Evolutionary conservation across 805 yeast genomes (phyloP), one percentile per base, ranked within the genome.

Genomic region (Starmera caribaea): DNA sequence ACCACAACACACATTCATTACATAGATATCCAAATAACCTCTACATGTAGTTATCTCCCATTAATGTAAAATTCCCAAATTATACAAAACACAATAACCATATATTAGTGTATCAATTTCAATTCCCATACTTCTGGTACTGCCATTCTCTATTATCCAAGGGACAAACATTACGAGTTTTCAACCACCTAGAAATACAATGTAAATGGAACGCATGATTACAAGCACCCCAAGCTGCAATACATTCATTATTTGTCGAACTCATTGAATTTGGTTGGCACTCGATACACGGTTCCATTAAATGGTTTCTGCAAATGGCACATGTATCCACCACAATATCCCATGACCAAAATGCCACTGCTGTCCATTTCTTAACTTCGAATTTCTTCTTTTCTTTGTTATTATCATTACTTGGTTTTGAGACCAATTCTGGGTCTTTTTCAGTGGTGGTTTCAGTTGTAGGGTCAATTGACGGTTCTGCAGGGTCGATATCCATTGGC

Each of bases 281-380:
- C 59, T 89, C 97, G 48, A 92, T 84, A 59, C 98, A 92, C 14
- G 92, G 92, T 55, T 92, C 99, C 99, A 92, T 92, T 49, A 92
- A 73, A 62, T 90, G 97, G 62, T 90, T 92, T 58, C 97, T 75
- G 71, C 99, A 92, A 58, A 92, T 92, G 32, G 99, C 97, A 69
- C 99, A 92, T 40, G 86, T 87, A 48, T 94, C 98, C 40, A 87
- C 90, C 30, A 79, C 90, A 44, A 87, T 83, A 63, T 87, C 96
- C 98, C 98, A 92, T 1, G 97, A 87, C 99, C 99, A 92, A 58
- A 92, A 87, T n/a, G 97, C 97, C 37, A 92, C 98, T 0, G 97
- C 97, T 12, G 96, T 88, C 97, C 98, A 90, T 68, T 89, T 92
- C 58, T 87, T 85, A 32, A 92, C 89, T 58, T 90, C 97, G 53